Evolutionary conservation across 805 yeast genomes (phyloP).

Genomic region (Saturnispora halmiae): DNA sequence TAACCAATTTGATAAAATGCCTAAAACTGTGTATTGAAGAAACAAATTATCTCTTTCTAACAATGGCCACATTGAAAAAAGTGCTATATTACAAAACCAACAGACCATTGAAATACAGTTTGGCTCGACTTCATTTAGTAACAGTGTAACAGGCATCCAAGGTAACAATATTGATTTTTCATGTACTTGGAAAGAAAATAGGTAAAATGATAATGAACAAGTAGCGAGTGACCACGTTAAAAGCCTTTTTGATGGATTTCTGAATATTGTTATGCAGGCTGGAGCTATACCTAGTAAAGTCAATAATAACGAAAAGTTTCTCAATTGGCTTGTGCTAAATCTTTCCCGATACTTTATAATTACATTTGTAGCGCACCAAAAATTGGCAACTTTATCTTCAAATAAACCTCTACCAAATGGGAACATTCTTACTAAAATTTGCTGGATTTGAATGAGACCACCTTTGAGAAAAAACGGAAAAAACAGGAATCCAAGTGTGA

Average conservation of each 20-base stretch:
- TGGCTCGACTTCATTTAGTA: slow-evolving; percentile 47
- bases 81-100: slow-evolving; percentile 80
- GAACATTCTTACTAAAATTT: slow-evolving; percentile 61
- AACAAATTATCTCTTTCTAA: slow-evolving; percentile 63
- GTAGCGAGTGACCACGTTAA: slow-evolving; percentile 70
- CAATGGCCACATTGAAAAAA: slow-evolving; percentile 84
- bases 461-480: slow-evolving; percentile 51
- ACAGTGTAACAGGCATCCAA: slow-evolving; percentile 68
- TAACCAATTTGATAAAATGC: slow-evolving; percentile 68
- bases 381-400: slow-evolving; percentile 95
- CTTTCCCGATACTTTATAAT: slow-evolving; percentile 56
- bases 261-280: slow-evolving; percentile 40
- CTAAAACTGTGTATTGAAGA: slow-evolving; percentile 60
- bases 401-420: slow-evolving; percentile 91
- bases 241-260: slow-evolving; percentile 42
- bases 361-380: slow-evolving; percentile 92
- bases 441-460: slow-evolving; percentile 41
- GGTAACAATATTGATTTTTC: slow-evolving; percentile 89
- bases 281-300: slow-evolving; percentile 51
- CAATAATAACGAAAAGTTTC: slow-evolving; percentile 43
- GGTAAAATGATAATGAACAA: slow-evolving; percentile 77
- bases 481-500: slow-evolving; percentile 42
- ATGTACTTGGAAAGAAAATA: slow-evolving; percentile 93
- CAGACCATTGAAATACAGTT: slow-evolving; percentile 62
- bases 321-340: slow-evolving; percentile 50